phyloP scores from a whole-genome alignment of 495 filamentous ascomycete genomes.

The Xylaria flabelliformis region DNA sequence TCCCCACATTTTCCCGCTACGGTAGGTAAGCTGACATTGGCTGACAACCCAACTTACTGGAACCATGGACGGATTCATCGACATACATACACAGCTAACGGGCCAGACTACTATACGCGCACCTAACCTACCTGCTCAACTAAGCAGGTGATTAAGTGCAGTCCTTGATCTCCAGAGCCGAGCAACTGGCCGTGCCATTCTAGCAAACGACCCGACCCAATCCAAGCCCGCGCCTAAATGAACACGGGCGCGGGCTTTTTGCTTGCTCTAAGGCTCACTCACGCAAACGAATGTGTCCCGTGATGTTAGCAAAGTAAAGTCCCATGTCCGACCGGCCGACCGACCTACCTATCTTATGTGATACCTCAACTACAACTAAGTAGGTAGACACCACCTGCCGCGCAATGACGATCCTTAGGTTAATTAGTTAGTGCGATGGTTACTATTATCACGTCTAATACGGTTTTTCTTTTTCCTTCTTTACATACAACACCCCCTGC shows the following conservation, averaged over 20 bases:
- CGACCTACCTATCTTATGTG: background rate
- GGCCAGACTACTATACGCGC: background rate
- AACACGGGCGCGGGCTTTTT: conserved; percentile 1
- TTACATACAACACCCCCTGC: background rate
- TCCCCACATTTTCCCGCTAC: background rate
- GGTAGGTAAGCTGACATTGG: conserved; percentile 10
- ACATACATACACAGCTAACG: background rate
- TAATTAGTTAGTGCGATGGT: background rate
- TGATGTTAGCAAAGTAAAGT: background rate
- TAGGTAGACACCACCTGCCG: background rate
- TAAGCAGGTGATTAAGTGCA: conserved; percentile 10
- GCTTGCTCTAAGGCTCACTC: background rate
- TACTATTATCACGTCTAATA: conserved; percentile 11
- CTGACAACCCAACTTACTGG: conserved; percentile 1
- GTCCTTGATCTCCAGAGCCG: background rate
- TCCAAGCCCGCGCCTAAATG: background rate
- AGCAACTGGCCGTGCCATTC: conserved; percentile 10
- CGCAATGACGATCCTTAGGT: background rate
- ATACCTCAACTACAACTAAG: background rate
- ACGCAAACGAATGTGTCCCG: background rate
- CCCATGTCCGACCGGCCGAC: background rate
- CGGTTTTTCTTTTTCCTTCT: background rate
- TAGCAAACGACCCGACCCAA: background rate
- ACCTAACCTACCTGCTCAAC: conserved; percentile 11
- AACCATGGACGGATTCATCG: background rate